Conservation (phyloP, 2,329 filamentous ascomycete genomes). For the Calonectria ilicicola region DNA sequence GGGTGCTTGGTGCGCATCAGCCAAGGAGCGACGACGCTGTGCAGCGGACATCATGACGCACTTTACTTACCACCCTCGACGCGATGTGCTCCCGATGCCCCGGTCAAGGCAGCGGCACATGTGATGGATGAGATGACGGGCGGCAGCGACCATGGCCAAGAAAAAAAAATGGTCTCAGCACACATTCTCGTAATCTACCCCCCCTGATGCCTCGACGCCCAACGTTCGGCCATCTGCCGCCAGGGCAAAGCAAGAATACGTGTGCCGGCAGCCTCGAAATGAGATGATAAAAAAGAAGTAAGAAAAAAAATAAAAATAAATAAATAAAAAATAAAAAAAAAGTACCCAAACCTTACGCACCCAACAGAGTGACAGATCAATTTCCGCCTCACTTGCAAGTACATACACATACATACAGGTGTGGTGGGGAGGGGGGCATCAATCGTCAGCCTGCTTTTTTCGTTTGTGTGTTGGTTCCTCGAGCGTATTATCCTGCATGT, state of each 20-base stretch:
- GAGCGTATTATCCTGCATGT: not conserved
- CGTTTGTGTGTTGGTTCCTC: slow-evolving; percentile 9
- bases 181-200: not conserved
- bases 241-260: not conserved
- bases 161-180: not conserved
- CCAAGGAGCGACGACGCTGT: slow-evolving; percentile 9
- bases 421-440: not conserved
- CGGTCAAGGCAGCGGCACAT: slow-evolving; percentile 6
- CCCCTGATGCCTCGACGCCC: slow-evolving; percentile 18
- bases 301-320: not conserved
- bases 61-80: not conserved
- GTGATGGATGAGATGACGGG: slow-evolving; percentile 14
- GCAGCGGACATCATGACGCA: slow-evolving; percentile 19
- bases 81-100: slow-evolving; percentile 9
- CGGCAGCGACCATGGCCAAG: not conserved
- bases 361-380: slow-evolving; percentile 15
- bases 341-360: not conserved
- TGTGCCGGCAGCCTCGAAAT: not conserved
- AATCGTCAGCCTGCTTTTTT: not conserved
- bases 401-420: not conserved
- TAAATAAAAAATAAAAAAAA: not conserved
- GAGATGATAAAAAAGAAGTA: not conserved
- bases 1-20: not conserved
- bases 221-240: slow-evolving; percentile 8
- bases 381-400: slow-evolving; percentile 18